These are phyloP conservation scores for Rugonectria rugulosa DNA, from an alignment of 2,329 filamentous ascomycete species.

Conservation along the genomic window DNA sequence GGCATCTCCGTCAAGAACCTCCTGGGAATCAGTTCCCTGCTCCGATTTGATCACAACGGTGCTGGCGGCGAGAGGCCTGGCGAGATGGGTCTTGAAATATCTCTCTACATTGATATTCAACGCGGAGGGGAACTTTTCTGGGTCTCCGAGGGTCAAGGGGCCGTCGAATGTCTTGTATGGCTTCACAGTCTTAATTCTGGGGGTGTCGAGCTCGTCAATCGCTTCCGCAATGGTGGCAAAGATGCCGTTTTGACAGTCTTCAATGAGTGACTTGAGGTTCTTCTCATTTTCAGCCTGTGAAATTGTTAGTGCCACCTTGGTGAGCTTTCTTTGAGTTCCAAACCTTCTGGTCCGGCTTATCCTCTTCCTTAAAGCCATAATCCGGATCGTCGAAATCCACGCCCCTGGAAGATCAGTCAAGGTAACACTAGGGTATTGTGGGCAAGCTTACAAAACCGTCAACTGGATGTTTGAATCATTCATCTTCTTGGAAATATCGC, in stretches of 20 bases:
- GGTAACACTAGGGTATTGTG: neutral
- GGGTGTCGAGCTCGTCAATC: constrained; percentile 78
- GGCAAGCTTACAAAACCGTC: constrained; percentile 71
- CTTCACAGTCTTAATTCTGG: constrained; percentile 77
- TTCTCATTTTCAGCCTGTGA: constrained; percentile 69
- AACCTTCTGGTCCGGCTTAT: constrained; percentile 77
- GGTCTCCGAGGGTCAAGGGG: constrained; percentile 79
- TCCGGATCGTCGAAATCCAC: constrained; percentile 93
- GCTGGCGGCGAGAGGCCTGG: constrained; percentile 77
- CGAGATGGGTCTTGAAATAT: constrained; percentile 85
- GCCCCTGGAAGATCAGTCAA: constrained; percentile 61
- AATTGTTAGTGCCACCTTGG: constrained; percentile 9
- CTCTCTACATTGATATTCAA: constrained; percentile 87
- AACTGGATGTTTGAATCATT: constrained; percentile 81
- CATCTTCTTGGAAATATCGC: constrained; percentile 75
- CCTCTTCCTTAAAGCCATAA: constrained; percentile 90
- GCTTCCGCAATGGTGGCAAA: constrained; percentile 90
- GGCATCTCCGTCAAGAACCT: constrained; percentile 56
- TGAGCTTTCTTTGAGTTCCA: neutral
- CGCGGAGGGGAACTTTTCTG: constrained; percentile 74
- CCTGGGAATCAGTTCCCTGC: constrained; percentile 55
- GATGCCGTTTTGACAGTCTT: constrained; percentile 71
- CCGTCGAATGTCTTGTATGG: constrained; percentile 84
- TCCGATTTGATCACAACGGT: constrained; percentile 72
- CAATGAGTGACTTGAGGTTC: constrained; percentile 69